These are phyloP conservation scores for Aspergillus eucalypticola DNA, from an alignment of 2,329 filamentous ascomycete species.

Conservation along the genomic window DNA sequence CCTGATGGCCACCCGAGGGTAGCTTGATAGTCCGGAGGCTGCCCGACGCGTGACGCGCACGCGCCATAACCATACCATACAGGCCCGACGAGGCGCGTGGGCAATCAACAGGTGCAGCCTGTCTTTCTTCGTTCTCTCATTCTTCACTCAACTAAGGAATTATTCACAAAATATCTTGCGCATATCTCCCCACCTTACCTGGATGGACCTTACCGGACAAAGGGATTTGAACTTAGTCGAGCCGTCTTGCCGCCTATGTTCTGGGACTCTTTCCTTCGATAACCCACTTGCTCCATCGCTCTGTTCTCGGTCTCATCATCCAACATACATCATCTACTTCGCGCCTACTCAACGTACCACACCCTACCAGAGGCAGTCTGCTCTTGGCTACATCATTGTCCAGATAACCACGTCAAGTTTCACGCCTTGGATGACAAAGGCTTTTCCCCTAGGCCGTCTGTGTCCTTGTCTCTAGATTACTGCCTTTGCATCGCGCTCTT, in stretches of 20 bases:
- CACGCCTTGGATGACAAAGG: not conserved
- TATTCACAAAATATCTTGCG: slow-evolving; percentile 21
- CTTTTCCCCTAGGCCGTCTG: not conserved
- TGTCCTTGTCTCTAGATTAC: not conserved
- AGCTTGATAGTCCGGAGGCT: not conserved
- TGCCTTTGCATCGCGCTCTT: not conserved
- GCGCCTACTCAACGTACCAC: not conserved
- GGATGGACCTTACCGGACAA: slow-evolving; percentile 19
- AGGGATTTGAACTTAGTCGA: slow-evolving; percentile 21
- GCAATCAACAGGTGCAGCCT: slow-evolving; percentile 22
- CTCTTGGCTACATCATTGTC: not conserved
- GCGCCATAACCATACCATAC: slow-evolving; percentile 33
- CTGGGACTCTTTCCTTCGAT: slow-evolving; percentile 7
- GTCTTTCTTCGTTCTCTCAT: slow-evolving; percentile 19
- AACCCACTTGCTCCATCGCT: slow-evolving; percentile 7
- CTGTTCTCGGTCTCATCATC: not conserved
- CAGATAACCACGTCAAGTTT: not conserved
- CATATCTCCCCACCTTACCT: slow-evolving; percentile 21
- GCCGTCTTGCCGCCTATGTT: slow-evolving; percentile 16
- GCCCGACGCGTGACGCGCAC: slow-evolving; percentile 30
- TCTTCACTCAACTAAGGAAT: slow-evolving; percentile 21
- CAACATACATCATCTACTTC: not conserved
- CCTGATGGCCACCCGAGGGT: too few species aligned
- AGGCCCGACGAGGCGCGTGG: slow-evolving; percentile 9
- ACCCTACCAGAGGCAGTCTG: not conserved